A percentile compares a stretch with the other conserved stretches of the same genome.
These are phyloP conservation scores for Tothia fuscella DNA, from an alignment of 2,329 filamentous ascomycete species.

Conservation along the genomic window DNA sequence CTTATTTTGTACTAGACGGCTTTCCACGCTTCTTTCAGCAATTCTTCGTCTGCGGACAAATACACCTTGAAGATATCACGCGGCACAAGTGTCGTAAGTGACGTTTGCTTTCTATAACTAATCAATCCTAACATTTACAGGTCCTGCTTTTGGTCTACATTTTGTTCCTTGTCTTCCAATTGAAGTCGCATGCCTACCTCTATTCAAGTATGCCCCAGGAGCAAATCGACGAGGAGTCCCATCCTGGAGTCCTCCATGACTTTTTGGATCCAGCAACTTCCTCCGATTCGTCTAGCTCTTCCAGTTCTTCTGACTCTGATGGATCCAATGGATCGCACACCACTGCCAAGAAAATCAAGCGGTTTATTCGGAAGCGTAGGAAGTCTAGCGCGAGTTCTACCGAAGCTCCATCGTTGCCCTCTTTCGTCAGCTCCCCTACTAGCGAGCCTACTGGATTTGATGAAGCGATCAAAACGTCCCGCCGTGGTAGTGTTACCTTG, in stretches of 20 bases:
- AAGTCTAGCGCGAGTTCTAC: constrained; percentile 66
- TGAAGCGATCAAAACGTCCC: constrained; percentile 14
- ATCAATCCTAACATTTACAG: constrained; percentile 31
- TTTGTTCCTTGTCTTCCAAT: constrained; percentile 77
- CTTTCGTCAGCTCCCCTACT: constrained; percentile 34
- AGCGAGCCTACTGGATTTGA: constrained; percentile 18
- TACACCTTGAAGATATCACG: constrained; percentile 76
- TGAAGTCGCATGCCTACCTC: constrained; percentile 85
- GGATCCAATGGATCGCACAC: constrained; percentile 58
- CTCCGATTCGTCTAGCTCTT: constrained; percentile 36
- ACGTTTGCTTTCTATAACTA: constrained; percentile 15
- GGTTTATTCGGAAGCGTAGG: constrained; percentile 60
- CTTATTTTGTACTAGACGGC: constrained; percentile 47
- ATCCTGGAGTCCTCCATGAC: constrained; percentile 70
- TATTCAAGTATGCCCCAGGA: constrained; percentile 88
- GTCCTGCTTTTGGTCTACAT: constrained; percentile 70
- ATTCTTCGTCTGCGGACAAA: constrained; percentile 48
- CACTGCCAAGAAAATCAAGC: constrained; percentile 62
- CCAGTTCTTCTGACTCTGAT: constrained; percentile 36
- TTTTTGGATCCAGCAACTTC: constrained; percentile 62
- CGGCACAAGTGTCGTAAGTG: constrained; percentile 69
- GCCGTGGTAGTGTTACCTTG: constrained; percentile 15
- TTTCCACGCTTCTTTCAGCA: constrained; percentile 76
- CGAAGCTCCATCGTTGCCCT: constrained; percentile 40
- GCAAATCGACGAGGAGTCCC: constrained; percentile 82